These are phyloP conservation scores for Ramaria rubella DNA, from an alignment of 768 basidiomycete genomes.

Conservation along the genomic window DNA sequence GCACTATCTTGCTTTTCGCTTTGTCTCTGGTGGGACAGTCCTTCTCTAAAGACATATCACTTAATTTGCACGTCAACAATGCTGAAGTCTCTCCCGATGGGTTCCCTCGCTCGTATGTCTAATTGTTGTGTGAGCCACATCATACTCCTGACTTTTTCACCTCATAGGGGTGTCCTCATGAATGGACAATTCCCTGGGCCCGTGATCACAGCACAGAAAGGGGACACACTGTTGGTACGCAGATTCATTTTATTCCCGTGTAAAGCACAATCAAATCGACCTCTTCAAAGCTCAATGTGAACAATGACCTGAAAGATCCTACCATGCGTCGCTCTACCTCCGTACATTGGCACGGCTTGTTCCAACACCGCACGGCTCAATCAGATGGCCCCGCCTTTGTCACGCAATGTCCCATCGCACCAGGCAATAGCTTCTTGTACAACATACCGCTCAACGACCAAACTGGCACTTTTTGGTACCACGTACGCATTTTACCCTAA, in stretches of 20 bases:
- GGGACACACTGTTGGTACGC: constrained; percentile 26
- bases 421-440: constrained; percentile 35
- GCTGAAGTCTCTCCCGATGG: constrained; percentile 36
- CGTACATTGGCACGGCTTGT: constrained; percentile 43
- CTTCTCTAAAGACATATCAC: background rate
- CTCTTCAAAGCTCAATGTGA: constrained; percentile 37
- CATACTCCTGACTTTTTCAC: background rate
- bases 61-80: constrained; percentile 33
- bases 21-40: background rate
- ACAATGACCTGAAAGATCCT: constrained; percentile 27
- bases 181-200: constrained; percentile 38
- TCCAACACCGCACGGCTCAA: constrained; percentile 34
- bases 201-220: constrained; percentile 37
- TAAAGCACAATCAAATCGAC: too few species aligned
- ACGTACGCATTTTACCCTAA: background rate
- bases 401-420: constrained; percentile 37
- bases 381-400: constrained; percentile 39
- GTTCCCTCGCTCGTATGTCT: constrained; percentile 23
- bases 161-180: constrained; percentile 31
- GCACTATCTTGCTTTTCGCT: background rate
- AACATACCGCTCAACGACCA: constrained; percentile 27
- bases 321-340: constrained; percentile 31
- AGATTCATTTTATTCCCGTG: background rate
- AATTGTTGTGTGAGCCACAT: background rate
- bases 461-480: constrained; percentile 40